Conservation (phyloP, 2,329 filamentous ascomycete species). For the Alternaria rosae region DNA sequence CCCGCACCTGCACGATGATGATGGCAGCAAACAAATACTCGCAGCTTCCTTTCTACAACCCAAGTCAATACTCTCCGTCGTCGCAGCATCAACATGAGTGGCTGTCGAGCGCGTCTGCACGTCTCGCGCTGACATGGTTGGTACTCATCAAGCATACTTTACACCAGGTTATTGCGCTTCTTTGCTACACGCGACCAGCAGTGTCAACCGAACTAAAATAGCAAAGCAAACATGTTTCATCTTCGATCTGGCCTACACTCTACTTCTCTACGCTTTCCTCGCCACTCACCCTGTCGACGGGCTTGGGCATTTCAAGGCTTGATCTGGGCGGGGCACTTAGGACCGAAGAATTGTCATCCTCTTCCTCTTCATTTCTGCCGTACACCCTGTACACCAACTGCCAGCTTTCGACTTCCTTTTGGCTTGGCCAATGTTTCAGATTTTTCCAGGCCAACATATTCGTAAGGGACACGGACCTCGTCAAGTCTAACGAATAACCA, state of each 20-base stretch:
- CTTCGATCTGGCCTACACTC: too few species aligned
- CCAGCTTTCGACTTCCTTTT: not conserved
- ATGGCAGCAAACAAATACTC: not conserved
- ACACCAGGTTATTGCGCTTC: not conserved
- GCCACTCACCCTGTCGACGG: too few species aligned
- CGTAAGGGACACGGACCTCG: not conserved
- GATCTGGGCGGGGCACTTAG: too few species aligned
- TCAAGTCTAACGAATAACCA: not conserved
- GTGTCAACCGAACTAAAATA: not conserved
- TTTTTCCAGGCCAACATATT: not conserved
- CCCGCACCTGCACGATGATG: not conserved
- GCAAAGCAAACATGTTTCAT: not conserved
- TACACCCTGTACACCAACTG: too few species aligned
- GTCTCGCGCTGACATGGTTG: too few species aligned
- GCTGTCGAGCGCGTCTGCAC: not conserved
- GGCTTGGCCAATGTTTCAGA: not conserved
- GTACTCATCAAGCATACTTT: not conserved
- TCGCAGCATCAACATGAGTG: not conserved
- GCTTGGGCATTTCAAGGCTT: too few species aligned
- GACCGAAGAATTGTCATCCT: too few species aligned
- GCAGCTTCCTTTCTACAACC: not conserved
- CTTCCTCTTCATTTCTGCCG: too few species aligned
- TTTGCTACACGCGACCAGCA: not conserved
- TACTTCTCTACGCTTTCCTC: too few species aligned
- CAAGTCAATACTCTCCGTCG: not conserved